phyloP scores from a whole-genome alignment of 352 stramenopile species.

The Phytophthora pseudosyringae region DNA sequence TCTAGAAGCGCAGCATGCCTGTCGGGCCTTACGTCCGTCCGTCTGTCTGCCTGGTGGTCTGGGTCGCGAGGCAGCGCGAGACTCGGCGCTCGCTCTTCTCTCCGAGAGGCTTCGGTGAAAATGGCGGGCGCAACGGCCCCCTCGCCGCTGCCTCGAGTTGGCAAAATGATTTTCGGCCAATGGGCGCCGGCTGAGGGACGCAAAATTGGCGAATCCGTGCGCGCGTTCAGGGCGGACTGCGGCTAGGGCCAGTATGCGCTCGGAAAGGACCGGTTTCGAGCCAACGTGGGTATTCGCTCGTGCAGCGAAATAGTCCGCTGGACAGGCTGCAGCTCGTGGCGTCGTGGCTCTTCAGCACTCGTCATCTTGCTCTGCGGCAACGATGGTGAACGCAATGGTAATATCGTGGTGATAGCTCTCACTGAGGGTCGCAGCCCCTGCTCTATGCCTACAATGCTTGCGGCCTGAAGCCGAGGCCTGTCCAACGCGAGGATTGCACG shows the following conservation, averaged over 20 bases:
- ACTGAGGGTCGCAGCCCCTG: neutral
- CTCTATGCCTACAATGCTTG: slow-evolving; percentile 24
- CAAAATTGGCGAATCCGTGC: slow-evolving; percentile 22
- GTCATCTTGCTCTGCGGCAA: slow-evolving; percentile 21
- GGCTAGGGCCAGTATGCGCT: slow-evolving; percentile 5
- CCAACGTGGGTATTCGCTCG: slow-evolving; percentile 3
- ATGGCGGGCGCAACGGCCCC: slow-evolving; percentile 39
- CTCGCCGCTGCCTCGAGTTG: slow-evolving; percentile 16
- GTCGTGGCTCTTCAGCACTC: slow-evolving; percentile 5
- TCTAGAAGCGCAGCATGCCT: slow-evolving; percentile 53
- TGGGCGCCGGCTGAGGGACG: neutral
- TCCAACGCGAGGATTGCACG: slow-evolving; percentile 17
- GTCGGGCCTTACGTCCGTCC: slow-evolving; percentile 30
- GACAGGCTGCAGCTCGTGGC: slow-evolving; percentile 13
- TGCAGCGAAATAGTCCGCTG: slow-evolving; percentile 34
- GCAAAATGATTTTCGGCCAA: slow-evolving; percentile 23
- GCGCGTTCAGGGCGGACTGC: neutral
- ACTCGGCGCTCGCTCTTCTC: slow-evolving; percentile 23
- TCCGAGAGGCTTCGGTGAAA: slow-evolving; percentile 32
- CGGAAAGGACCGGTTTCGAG: neutral
- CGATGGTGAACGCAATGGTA: slow-evolving; percentile 29
- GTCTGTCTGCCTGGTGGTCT: slow-evolving; percentile 23
- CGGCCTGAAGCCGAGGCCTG: slow-evolving; percentile 8
- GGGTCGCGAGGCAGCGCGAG: slow-evolving; percentile 18
- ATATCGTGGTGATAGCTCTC: neutral